Evolutionary conservation across 2,329 filamentous ascomycete genomes (phyloP).

Genomic region (Penicillium sp.): DNA sequence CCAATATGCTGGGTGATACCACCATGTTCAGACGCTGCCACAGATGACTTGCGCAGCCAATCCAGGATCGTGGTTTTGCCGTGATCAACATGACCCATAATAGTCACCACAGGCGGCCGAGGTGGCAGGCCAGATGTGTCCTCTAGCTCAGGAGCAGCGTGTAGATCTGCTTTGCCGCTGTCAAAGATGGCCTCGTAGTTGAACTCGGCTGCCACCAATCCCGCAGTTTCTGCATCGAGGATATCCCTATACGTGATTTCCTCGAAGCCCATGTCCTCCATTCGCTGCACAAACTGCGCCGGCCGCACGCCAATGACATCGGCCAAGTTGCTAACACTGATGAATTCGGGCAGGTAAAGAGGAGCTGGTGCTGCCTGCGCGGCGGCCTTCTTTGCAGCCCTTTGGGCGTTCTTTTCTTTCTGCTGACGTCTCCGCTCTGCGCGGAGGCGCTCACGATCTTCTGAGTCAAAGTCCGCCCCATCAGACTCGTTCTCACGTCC

Average conservation of each 20-base stretch:
- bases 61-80: slow-evolving; percentile 96
- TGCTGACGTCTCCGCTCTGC: slow-evolving; percentile 32
- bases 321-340: slow-evolving; percentile 76
- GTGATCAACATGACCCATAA: slow-evolving; percentile 98
- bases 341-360: slow-evolving; percentile 80
- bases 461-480: slow-evolving; percentile 31
- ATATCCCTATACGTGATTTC: slow-evolving; percentile 73
- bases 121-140: slow-evolving; percentile 60
- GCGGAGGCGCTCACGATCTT: slow-evolving; percentile 29
- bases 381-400: slow-evolving; percentile 36
- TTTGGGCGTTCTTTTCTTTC: slow-evolving; percentile 32
- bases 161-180: slow-evolving; percentile 58
- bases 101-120: slow-evolving; percentile 88
- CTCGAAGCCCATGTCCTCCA: slow-evolving; percentile 83
- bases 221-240: slow-evolving; percentile 81
- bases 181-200: slow-evolving; percentile 79
- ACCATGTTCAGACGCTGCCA: slow-evolving; percentile 84
- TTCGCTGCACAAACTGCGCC: slow-evolving; percentile 62
- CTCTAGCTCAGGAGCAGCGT: slow-evolving; percentile 57
- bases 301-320: slow-evolving; percentile 62
- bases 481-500: slow-evolving; percentile 20
- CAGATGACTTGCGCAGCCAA: slow-evolving; percentile 82
- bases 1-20: slow-evolving; percentile 98
- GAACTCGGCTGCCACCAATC: slow-evolving; percentile 82
- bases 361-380: slow-evolving; percentile 42